Percentiles rank a stretch among this genome's conserved stretches.
Evolutionary conservation across 192 early-diverging fungal species (phyloP).

Genomic region (Backusella luteola): DNA sequence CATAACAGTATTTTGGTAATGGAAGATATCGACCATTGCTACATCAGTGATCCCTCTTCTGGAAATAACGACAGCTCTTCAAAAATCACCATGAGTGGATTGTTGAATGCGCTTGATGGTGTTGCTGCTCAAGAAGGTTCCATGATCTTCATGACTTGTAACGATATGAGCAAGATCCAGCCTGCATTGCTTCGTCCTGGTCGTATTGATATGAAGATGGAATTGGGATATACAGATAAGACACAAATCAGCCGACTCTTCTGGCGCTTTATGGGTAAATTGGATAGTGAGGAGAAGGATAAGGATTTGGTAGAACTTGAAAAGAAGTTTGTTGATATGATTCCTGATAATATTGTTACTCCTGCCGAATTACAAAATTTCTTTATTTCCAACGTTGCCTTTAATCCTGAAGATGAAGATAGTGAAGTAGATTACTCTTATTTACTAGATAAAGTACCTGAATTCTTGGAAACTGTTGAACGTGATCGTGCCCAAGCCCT

Average conservation of each 20-base stretch:
- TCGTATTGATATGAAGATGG: conserved; percentile 50
- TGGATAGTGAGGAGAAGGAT: neutral
- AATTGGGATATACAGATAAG: conserved; percentile 46
- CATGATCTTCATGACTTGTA: conserved; percentile 53
- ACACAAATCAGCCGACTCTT: conserved; percentile 45
- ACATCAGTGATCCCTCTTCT: conserved; percentile 19
- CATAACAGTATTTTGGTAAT: conserved; percentile 53
- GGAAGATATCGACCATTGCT: conserved; percentile 48
- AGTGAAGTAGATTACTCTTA: neutral
- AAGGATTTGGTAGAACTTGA: neutral
- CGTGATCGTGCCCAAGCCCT: conserved; percentile 28
- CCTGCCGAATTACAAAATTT: conserved; percentile 36
- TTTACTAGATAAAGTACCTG: conserved; percentile 18
- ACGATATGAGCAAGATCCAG: conserved; percentile 42
- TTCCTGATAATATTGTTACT: conserved; percentile 17
- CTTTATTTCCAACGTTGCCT: conserved; percentile 24
- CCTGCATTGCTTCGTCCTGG: conserved; percentile 55
- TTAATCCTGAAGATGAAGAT: neutral
- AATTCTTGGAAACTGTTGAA: conserved; percentile 20
- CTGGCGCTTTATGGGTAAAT: conserved; percentile 18
- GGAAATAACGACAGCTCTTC: conserved; percentile 11
- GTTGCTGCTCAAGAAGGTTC: conserved; percentile 50
- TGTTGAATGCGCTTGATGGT: conserved; percentile 53
- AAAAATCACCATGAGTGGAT: conserved; percentile 38
- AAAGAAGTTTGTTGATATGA: conserved; percentile 7